These are phyloP conservation scores for Scutellaria barbata DNA, from an alignment of 257 asterid species.

Conservation along the genomic window DNA sequence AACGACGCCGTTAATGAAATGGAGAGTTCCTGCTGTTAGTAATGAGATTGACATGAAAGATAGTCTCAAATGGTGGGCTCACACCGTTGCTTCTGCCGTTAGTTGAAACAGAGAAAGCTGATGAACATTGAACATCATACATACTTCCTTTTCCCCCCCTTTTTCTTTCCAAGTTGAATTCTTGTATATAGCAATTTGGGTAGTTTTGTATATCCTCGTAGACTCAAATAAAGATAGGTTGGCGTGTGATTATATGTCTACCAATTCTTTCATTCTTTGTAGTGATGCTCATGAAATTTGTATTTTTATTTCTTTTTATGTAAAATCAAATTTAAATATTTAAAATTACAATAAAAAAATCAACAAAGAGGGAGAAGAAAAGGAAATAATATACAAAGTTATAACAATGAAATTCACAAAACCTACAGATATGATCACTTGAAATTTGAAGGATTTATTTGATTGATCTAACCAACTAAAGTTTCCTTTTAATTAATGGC, in stretches of 20 bases:
- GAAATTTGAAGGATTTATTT: too few relatives aligned
- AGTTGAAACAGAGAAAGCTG: conserved; percentile 33
- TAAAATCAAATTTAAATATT: too few relatives aligned
- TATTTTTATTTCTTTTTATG: too few relatives aligned
- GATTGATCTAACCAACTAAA: too few relatives aligned
- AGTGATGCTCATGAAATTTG: neutral
- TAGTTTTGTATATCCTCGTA: neutral
- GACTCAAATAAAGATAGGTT: neutral
- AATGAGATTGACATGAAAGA: conserved; percentile 64
- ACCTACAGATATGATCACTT: too few relatives aligned
- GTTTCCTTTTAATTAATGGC: too few relatives aligned
- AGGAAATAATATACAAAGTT: too few relatives aligned
- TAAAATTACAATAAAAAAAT: too few relatives aligned
- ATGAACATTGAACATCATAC: neutral
- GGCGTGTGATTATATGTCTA: neutral
- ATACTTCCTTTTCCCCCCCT: too few relatives aligned
- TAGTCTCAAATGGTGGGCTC: conserved; percentile 82
- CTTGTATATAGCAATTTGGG: conserved; percentile 20
- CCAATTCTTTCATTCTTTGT: neutral
- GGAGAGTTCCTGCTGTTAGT: conserved; percentile 50
- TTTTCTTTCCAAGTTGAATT: neutral
- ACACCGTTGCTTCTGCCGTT: conserved; percentile 71
- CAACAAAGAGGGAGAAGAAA: too few relatives aligned
- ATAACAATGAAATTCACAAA: too few relatives aligned
- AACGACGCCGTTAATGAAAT: conserved; percentile 37